Evolutionary conservation across 306 rosid species (phyloP).

Genomic region (Sindora glabra): DNA sequence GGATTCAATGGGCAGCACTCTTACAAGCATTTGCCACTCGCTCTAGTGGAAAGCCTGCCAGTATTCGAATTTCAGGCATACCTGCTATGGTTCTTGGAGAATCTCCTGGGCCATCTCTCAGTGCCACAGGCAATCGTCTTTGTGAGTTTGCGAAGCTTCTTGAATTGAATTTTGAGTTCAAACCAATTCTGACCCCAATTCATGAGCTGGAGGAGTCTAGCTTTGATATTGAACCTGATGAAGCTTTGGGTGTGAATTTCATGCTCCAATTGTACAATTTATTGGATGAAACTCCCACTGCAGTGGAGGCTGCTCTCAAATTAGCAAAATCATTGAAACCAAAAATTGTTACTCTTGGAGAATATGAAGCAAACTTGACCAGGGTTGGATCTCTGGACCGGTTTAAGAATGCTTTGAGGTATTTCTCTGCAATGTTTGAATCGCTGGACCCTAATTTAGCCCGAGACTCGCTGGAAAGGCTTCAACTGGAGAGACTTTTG

Average conservation of each 20-base stretch:
- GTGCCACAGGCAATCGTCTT: constrained; percentile 74
- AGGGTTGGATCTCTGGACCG: constrained; percentile 47
- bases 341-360: constrained; percentile 70
- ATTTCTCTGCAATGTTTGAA: constrained; percentile 72
- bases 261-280: constrained; percentile 87
- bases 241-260: constrained; percentile 75
- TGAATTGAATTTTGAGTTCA: constrained; percentile 60
- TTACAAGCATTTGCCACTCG: constrained; percentile 89
- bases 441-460: constrained; percentile 68
- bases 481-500: constrained; percentile 54
- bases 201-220: constrained; percentile 44
- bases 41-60: constrained; percentile 63
- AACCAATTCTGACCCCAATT: constrained; percentile 65
- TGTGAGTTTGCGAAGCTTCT: constrained; percentile 71
- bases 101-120: constrained; percentile 45
- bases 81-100: constrained; percentile 70
- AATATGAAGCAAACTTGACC: constrained; percentile 69
- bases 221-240: constrained; percentile 49
- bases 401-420: constrained; percentile 57
- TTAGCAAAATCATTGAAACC: constrained; percentile 78
- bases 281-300: constrained; percentile 50
- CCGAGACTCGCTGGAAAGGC: constrained; percentile 60
- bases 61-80: constrained; percentile 73
- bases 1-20: constrained; percentile 92
- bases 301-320: constrained; percentile 44